Base-by-base conservation (phyloP, 805 yeast genomes). In the Schizosaccharomyces osmophilus region DNA sequence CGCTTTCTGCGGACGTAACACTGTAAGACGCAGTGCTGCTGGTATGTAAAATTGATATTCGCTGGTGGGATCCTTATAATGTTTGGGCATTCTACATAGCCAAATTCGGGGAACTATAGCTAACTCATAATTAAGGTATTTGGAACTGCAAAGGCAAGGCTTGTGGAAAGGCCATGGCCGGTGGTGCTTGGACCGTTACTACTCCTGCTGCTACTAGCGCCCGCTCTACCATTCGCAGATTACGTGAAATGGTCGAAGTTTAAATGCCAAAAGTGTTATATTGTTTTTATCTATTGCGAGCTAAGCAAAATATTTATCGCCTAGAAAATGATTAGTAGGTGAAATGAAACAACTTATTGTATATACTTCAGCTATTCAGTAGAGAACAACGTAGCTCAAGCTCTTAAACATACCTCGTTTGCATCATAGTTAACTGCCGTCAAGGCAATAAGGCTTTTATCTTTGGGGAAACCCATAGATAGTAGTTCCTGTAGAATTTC, bases 131-230 rank as follows among this genome's bases (percentile, higher is more conserved):
- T 51, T 24, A 1, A 51, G 57, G 57, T 81, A 87, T 93, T 89
- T 93, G 99, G 99, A 77, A 79, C 75, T 93, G 98, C 82, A 24
- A 6, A 24, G 57, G 32, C 32, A 80, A 82, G 78, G 79, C 95
- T 69, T 90, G 98, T 81, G 79, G 78, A 73, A 93, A 87, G 85
- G 85, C 95, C 70, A 87, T 93, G 74, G 99, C 99, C 73, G 99
- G 99, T 78, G 99, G 99, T 83, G 99, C 99, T 79, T 93, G 93
- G 89, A 82, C 96, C 73, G 89, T 93, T 70, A 84, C 95, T 65
- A 93, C 99, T 72, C 93, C 99, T 74, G 97, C 98, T 77, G 99
- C 98, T 75, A 95, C 96, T 78, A 93, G 98, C 72, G 97, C 89
- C 78, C 89, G 99, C 85, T 93, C 98, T 68, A 90, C 98, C 78